These are phyloP conservation scores for Lithohypha guttulata DNA, from an alignment of 2,329 filamentous ascomycete species.

Conservation along the genomic window DNA sequence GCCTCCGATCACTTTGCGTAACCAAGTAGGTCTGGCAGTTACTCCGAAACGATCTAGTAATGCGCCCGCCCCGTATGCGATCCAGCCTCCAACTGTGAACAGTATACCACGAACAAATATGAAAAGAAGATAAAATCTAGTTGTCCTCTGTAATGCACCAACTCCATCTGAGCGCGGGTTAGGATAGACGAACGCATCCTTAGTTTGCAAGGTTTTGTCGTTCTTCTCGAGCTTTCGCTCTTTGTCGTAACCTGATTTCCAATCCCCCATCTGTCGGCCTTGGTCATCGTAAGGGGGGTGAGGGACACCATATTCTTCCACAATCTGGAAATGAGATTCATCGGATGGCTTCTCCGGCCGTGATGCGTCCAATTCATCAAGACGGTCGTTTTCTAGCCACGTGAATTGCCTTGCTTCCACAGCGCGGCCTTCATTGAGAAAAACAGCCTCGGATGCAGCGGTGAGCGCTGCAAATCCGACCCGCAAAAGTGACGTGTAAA, in stretches of 20 bases:
- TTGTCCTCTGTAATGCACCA: conserved; percentile 66
- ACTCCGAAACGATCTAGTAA: conserved; percentile 51
- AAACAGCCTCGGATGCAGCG: conserved; percentile 90
- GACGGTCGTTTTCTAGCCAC: conserved; percentile 82
- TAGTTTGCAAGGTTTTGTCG: conserved; percentile 18
- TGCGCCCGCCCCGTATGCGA: conserved; percentile 44
- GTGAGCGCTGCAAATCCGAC: conserved; percentile 81
- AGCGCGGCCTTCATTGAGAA: conserved; percentile 75
- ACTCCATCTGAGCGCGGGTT: conserved; percentile 49
- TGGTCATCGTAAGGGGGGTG: conserved; percentile 21
- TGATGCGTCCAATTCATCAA: conserved; percentile 58
- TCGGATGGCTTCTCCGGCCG: conserved; percentile 15
- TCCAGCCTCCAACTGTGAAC: conserved; percentile 50
- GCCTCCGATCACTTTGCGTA: conserved; percentile 33
- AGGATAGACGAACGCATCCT: conserved; percentile 26
- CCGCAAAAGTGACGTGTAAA: conserved; percentile 81
- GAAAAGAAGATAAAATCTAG: conserved; percentile 63
- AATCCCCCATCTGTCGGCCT: conserved; percentile 22
- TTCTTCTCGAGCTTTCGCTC: conserved; percentile 36
- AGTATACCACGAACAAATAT: conserved; percentile 66
- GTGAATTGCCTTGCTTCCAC: conserved; percentile 67
- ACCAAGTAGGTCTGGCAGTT: conserved; percentile 51
- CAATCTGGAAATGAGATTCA: conserved; percentile 22
- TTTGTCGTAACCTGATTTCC: conserved; percentile 37
- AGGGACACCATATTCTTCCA: conserved; percentile 22